Evolutionary conservation across 768 basidiomycete genomes (phyloP).

Genomic region (Boletus vermiculosoides): DNA sequence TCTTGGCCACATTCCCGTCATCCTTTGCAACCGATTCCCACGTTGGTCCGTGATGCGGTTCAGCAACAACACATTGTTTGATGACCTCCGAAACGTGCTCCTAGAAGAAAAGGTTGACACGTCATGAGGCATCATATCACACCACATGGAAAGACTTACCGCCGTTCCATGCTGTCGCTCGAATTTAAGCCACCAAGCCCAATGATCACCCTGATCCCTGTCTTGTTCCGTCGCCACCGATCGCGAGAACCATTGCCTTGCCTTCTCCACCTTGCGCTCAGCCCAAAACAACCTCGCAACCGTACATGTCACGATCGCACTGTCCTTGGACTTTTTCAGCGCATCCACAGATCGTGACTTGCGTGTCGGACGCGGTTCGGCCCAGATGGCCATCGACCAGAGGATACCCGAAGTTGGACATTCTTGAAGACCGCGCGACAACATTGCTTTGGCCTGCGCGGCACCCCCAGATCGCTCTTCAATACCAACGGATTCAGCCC

Average conservation of each 20-base stretch:
- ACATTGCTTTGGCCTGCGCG: conserved; percentile 83
- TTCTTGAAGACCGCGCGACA: conserved; percentile 88
- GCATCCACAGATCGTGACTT: conserved; percentile 92
- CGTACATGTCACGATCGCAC: conserved; percentile 83
- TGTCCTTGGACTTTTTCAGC: conserved; percentile 85
- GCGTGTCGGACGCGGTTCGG: conserved; percentile 82
- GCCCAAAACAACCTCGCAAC: conserved; percentile 93
- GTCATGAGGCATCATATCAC: conserved; percentile 21
- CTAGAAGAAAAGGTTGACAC: conserved; percentile 43
- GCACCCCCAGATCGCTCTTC: conserved; percentile 86
- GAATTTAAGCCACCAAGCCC: conserved; percentile 98
- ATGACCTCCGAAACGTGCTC: conserved; percentile 69
- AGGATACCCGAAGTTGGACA: conserved; percentile 86
- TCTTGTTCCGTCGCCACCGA: conserved; percentile 57
- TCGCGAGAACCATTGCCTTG: conserved; percentile 88
- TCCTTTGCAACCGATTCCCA: conserved; percentile 91
- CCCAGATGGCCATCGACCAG: conserved; percentile 92
- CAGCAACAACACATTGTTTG: conserved; percentile 65
- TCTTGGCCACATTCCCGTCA: conserved; percentile 66
- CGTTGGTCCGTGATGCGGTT: conserved; percentile 79
- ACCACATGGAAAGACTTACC: conserved; percentile 40
- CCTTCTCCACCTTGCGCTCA: conserved; percentile 94
- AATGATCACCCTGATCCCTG: conserved; percentile 79
- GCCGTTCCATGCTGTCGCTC: conserved; percentile 87
- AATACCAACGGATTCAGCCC: conserved; percentile 89